A percentile compares a stretch with the other conserved stretches of the same genome.
Evolutionary conservation across 768 basidiomycete genomes (phyloP).

Genomic region (Suillus subalutaceus): DNA sequence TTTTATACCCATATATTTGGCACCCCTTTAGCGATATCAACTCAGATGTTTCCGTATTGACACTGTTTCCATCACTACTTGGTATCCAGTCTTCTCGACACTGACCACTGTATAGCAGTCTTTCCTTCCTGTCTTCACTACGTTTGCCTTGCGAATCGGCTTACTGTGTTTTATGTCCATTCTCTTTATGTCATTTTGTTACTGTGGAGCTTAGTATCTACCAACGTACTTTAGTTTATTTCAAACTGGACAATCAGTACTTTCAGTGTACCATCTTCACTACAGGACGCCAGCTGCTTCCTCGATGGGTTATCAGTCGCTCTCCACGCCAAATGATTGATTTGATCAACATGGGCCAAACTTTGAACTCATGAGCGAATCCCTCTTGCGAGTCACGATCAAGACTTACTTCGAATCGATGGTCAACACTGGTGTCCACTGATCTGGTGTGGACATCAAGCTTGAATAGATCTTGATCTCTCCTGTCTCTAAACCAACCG

Average conservation of each 20-base stretch:
- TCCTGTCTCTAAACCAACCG: constrained; percentile 86
- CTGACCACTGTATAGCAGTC: constrained; percentile 73
- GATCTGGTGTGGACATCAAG: constrained; percentile 26
- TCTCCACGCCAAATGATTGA: constrained; percentile 84
- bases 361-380: constrained; percentile 40
- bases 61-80: constrained; percentile 35
- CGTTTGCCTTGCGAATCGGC: constrained; percentile 22
- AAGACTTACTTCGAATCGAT: constrained; percentile 54
- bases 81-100: constrained; percentile 41
- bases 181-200: constrained; percentile 6
- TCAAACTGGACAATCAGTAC: constrained; percentile 64
- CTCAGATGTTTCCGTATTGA: constrained; percentile 69
- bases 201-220: constrained; percentile 4
- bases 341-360: constrained; percentile 72
- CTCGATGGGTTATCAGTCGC: constrained; percentile 39
- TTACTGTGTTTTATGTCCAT: constrained; percentile 11
- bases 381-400: constrained; percentile 10
- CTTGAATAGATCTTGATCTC: constrained; percentile 66
- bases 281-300: constrained; percentile 78
- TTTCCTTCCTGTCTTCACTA: constrained; percentile 13
- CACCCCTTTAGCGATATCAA: constrained; percentile 42
- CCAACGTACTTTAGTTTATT: constrained; percentile 46
- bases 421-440: constrained; percentile 51
- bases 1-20: constrained; percentile 75
- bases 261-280: constrained; percentile 91